Evolutionary conservation across 148 eudicot genomes (phyloP).

Genomic region (Camellia sinensis): DNA sequence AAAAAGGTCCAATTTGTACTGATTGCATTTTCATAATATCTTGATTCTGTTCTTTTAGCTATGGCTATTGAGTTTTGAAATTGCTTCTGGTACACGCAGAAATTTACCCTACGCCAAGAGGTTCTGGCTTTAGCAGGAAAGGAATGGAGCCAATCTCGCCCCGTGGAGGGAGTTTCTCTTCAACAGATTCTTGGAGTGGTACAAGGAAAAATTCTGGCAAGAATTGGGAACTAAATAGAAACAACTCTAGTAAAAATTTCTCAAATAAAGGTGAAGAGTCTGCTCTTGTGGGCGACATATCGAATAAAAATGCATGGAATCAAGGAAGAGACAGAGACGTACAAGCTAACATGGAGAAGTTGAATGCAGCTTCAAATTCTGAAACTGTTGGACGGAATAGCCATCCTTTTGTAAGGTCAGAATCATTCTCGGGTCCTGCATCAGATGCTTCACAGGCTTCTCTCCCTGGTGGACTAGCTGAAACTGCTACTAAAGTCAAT

Average conservation of each 20-base stretch:
- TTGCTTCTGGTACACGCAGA: conserved; percentile 42
- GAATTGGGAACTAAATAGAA: conserved; percentile 51
- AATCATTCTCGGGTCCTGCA: conserved; percentile 29
- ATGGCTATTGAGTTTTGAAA: background rate
- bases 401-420: conserved; percentile 31
- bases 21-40: background rate
- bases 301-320: conserved; percentile 44
- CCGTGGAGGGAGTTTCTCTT: conserved; percentile 46
- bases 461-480: conserved; percentile 28
- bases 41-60: background rate
- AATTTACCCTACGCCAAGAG: conserved; percentile 40
- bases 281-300: conserved; percentile 26
- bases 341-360: conserved; percentile 40
- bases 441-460: conserved; percentile 40
- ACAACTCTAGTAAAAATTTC: conserved; percentile 38
- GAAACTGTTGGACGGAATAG: conserved; percentile 25
- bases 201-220: conserved; percentile 43
- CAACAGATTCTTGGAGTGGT: conserved; percentile 63
- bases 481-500: conserved; percentile 37
- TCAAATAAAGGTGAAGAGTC: conserved; percentile 48
- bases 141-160: conserved; percentile 62
- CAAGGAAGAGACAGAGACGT: conserved; percentile 40
- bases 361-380: conserved; percentile 30
- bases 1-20: conserved; percentile 48
- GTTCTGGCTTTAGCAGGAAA: conserved; percentile 50